Evolutionary conservation across 1,284 basidiomycete species (phyloP).

Genomic region (Irpex lacteus): DNA sequence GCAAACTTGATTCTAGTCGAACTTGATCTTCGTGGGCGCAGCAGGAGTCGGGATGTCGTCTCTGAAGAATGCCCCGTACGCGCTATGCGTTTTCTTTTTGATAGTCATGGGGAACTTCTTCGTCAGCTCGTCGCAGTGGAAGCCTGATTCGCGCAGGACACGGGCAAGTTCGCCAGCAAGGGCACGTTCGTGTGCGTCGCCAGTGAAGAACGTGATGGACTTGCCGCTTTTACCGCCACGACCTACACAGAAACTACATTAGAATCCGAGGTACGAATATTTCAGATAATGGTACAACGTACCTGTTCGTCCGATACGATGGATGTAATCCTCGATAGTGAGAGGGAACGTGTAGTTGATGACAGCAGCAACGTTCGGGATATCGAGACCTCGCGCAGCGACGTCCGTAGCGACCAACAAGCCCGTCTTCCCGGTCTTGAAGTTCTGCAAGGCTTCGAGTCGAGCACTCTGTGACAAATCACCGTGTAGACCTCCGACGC

Average conservation of each 20-base stretch:
- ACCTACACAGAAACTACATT: slow-evolving; percentile 41
- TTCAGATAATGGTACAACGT: slow-evolving; percentile 3
- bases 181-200: slow-evolving; percentile 81
- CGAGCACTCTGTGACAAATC: slow-evolving; percentile 89
- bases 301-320: slow-evolving; percentile 95
- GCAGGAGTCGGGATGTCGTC: slow-evolving; percentile 76
- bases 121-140: slow-evolving; percentile 67
- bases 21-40: slow-evolving; percentile 88
- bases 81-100: slow-evolving; percentile 91
- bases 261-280: too few relatives aligned
- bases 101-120: slow-evolving; percentile 95
- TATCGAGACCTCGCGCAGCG: slow-evolving; percentile 94
- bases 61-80: slow-evolving; percentile 83
- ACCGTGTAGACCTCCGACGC: slow-evolving; percentile 89
- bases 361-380: slow-evolving; percentile 91
- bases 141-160: slow-evolving; percentile 88
- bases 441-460: slow-evolving; percentile 84
- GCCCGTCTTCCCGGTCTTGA: slow-evolving; percentile 84
- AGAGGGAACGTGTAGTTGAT: slow-evolving; percentile 98
- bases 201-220: slow-evolving; percentile 96
- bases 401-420: slow-evolving; percentile 97
- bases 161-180: slow-evolving; percentile 93
- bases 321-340: slow-evolving; percentile 95
- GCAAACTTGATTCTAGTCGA: slow-evolving; percentile 56
- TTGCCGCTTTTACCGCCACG: slow-evolving; percentile 91